Base-by-base conservation (phyloP, 2,329 filamentous ascomycete genomes). In the Fusarium pseudoanthophilum region DNA sequence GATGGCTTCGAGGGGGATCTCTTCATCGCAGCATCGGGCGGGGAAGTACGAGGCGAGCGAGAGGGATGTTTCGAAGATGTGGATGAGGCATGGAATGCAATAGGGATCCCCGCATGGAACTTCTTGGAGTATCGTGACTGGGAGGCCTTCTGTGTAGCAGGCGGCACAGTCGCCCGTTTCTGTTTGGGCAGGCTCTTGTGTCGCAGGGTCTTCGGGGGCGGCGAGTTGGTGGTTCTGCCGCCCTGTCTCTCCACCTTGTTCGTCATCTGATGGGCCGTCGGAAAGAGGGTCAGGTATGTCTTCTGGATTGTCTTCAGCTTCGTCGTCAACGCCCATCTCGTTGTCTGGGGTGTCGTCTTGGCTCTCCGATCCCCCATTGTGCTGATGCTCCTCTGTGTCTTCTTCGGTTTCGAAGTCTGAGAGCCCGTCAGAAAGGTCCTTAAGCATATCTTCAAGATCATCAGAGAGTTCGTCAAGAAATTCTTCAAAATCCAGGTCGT, bases 21-120 rank as follows among this genome's bases (percentile, higher is more conserved):
- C 67, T 39, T 84, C 69, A 1, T 74, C 57, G 70, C 88, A 90
- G 76, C 88, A 91, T 10, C 83, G 79, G 0, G 88, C 87, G 0
- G 89, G 89, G 58, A 89, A 91, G 0, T 87, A 71, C 0, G 82
- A 80, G 53, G 90, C 85, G 65, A 89, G 85, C 0, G 60, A 77
- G 24, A 88, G 80, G 0, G 86, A 81, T 0, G 75, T 58, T 1
- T 71, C 20, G 71, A 90, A 85, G 0, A 88, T 81, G 0, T 66
- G 56, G 0, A 72, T 70, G 0, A 91, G 71, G 71, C 89, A 91
- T 2, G 63, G 69, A 0, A 74, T 77, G 72, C 89, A 91, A 76
- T 89, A 90, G 4, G 82, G 76, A 67, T 91, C 86, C 0, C 75
- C 6, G 78, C 88, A 82, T 52, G 83, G 77, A 4, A 32, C 5